phyloP scores from a whole-genome alignment of 306 rosid species.

The Rosa multiflora region DNA sequence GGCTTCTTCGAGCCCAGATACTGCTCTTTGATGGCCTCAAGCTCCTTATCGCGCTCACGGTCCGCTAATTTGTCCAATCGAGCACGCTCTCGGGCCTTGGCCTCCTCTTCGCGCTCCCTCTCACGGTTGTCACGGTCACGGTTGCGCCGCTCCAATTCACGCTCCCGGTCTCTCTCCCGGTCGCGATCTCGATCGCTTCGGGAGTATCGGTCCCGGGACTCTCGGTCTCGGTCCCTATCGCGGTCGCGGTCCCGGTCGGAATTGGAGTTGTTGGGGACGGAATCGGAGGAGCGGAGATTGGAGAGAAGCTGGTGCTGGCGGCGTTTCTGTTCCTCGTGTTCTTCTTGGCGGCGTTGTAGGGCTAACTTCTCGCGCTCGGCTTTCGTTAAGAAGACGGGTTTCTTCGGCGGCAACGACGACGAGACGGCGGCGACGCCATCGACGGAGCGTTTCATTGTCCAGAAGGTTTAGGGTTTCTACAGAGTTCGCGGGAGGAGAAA shows the following conservation, averaged over 20 bases:
- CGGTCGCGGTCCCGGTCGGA: slow-evolving; percentile 21
- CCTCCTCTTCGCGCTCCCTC: slow-evolving; percentile 73
- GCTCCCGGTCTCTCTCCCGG: neutral
- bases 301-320: neutral
- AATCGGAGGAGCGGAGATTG: neutral
- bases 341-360: slow-evolving; percentile 1
- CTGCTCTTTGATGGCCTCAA: slow-evolving; percentile 78
- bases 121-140: slow-evolving; percentile 56
- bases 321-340: slow-evolving; percentile 3
- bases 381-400: neutral
- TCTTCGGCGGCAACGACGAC: neutral
- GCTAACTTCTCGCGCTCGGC: neutral
- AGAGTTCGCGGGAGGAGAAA: neutral
- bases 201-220: slow-evolving; percentile 10
- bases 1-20: slow-evolving; percentile 85
- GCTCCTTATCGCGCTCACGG: slow-evolving; percentile 78
- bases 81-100: slow-evolving; percentile 57
- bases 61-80: slow-evolving; percentile 65
- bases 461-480: neutral
- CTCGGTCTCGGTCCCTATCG: neutral
- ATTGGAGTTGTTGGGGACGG: neutral
- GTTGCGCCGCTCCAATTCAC: slow-evolving; percentile 47
- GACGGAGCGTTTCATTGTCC: neutral
- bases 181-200: slow-evolving; percentile 13
- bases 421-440: neutral